Base-by-base conservation (phyloP, 257 asterid species). In the Vinca minor region DNA sequence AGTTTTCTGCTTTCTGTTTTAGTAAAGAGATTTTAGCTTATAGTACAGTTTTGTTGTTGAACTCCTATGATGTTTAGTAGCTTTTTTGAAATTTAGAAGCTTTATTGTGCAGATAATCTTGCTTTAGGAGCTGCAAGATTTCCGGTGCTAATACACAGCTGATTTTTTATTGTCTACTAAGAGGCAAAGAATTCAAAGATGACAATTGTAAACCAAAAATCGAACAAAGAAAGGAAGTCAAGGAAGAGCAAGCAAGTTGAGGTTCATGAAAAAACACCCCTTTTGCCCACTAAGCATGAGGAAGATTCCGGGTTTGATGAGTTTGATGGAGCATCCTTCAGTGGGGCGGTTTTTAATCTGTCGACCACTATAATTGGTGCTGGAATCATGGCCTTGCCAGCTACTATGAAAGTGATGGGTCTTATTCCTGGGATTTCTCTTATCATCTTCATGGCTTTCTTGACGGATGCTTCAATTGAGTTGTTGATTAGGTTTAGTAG, bases 331-430 rank as follows among this genome's bases (percentile, higher is more conserved):
- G 99, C 95, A 80, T 87, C 99, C 38, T 89, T 93, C 77, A 83
- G 94, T 74, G 99, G 99, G 63, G 96, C 99, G 18, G 97, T 93
- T 78, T 93, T 87, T 69, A 93, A 93, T 81, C 77, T 93, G 72
- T 93, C 99, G 4, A 93, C 97, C 14, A 93, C 97, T 8, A 79
- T 93, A 55, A 89, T 93, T 17, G 99, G 99, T 68, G 99, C 99
- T 54, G 99, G 99, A 65, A 93, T 93, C 74, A 93, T 93, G 99
- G 93, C 99, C 68, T 73, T 93, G 73, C 97, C 99, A 38, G 99
- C 96, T 26, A 87, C 97, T 42, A 84, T 93, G 96, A 93, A 93
- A 80, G 87, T 84, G 57, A 66, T 89, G 83, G 99, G 99, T 55
- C 92, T 93, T 46, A 63, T 87, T 71, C 85, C 75, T 7, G 99